phyloP scores from a whole-genome alignment of 495 filamentous ascomycete species.

The Aspergillus incahuasiensis region DNA sequence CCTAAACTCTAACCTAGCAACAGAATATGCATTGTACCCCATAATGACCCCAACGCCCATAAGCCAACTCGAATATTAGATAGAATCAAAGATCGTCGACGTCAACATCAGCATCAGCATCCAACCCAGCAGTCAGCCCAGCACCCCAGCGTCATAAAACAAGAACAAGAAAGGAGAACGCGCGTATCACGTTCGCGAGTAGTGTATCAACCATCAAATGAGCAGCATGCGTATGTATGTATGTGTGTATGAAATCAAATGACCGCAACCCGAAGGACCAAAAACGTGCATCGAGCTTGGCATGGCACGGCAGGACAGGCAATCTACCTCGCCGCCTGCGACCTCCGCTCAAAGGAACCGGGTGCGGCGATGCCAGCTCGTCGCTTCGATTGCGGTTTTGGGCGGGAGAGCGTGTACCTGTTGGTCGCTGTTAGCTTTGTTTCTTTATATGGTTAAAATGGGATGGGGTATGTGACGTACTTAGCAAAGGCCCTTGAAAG shows the following conservation, averaged over 20 bases:
- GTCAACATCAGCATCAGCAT: not conserved
- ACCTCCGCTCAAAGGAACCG: constrained; percentile 19
- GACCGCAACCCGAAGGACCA: not conserved
- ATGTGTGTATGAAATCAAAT: not conserved
- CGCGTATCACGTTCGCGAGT: not conserved
- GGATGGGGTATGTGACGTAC: constrained; percentile 46
- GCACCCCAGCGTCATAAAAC: not conserved
- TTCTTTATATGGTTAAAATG: not conserved
- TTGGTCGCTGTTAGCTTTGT: constrained; percentile 17
- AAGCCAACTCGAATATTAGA: not conserved
- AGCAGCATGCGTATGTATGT: not conserved
- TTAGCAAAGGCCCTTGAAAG: constrained; percentile 95
- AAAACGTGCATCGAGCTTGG: not conserved
- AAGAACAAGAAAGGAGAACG: not conserved
- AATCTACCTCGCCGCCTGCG: not conserved
- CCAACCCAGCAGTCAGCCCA: not conserved
- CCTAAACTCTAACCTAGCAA: not conserved
- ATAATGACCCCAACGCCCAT: not conserved
- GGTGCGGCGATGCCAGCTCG: constrained; percentile 38
- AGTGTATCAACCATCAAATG: not conserved
- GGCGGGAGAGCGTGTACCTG: constrained; percentile 45
- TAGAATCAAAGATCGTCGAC: not conserved
- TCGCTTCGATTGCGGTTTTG: constrained; percentile 43
- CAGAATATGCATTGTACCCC: too few species aligned
- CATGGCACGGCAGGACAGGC: not conserved